Evolutionary conservation across 805 yeast genomes (phyloP).

Genomic region (Candida xyloterini): DNA sequence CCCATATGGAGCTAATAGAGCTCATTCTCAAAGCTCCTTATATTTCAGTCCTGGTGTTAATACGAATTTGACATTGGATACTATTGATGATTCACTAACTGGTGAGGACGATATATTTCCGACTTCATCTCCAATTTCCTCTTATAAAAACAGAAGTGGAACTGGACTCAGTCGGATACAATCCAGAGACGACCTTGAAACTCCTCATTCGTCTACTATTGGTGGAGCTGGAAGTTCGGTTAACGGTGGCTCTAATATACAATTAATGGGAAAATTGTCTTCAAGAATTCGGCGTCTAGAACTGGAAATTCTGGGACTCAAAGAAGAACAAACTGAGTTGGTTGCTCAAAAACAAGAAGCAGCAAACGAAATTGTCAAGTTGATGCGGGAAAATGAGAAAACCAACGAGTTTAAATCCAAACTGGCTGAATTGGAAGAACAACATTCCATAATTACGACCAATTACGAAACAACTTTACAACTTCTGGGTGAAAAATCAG

Average conservation of each 20-base stretch:
- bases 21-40: conserved; percentile 10
- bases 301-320: conserved; percentile 63
- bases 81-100: conserved; percentile 12
- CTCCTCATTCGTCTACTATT: conserved; percentile 24
- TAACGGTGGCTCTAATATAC: conserved; percentile 40
- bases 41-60: conserved; percentile 13
- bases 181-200: conserved; percentile 22
- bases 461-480: conserved; percentile 52
- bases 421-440: conserved; percentile 20
- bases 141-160: conserved; percentile 9
- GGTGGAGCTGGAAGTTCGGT: conserved; percentile 19
- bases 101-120: conserved; percentile 18
- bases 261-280: conserved; percentile 70
- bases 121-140: conserved; percentile 19
- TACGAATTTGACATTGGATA: conserved; percentile 11
- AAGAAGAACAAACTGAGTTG: conserved; percentile 58
- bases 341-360: conserved; percentile 59
- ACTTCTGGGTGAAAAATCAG: conserved; percentile 83
- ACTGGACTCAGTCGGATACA: conserved; percentile 11
- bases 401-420: conserved; percentile 33
- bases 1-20: conserved; percentile 5
- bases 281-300: conserved; percentile 76
- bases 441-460: conserved; percentile 16
- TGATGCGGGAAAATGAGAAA: conserved; percentile 55
- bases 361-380: conserved; percentile 60